Percentiles rank a stretch among this genome's conserved stretches.
phyloP scores from a whole-genome alignment of 371 early-diverging fungal species.

The Syncephalastrum sp. region DNA sequence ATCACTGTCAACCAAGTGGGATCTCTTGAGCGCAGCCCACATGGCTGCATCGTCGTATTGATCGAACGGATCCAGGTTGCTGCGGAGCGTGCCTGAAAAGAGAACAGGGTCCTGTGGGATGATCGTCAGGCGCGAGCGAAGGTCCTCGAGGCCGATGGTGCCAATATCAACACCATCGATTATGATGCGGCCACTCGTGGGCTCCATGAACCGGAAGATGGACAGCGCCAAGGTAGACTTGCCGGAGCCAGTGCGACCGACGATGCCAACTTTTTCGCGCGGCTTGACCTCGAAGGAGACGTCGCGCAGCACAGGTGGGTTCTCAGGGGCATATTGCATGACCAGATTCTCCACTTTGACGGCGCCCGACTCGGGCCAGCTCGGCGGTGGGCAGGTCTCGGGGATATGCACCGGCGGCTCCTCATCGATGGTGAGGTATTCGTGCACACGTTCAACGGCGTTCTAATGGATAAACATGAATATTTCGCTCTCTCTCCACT shows the following conservation, averaged over 20 bases:
- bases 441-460: slow-evolving; percentile 75
- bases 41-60: slow-evolving; percentile 68
- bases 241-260: slow-evolving; percentile 48
- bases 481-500: no score
- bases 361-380: slow-evolving; percentile 75
- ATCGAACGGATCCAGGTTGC: slow-evolving; percentile 77
- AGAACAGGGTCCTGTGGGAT: slow-evolving; percentile 77
- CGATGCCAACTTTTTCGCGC: slow-evolving; percentile 62
- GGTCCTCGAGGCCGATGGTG: slow-evolving; percentile 60
- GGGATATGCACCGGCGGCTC: slow-evolving; percentile 61
- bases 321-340: slow-evolving; percentile 68
- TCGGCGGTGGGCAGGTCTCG: slow-evolving; percentile 45
- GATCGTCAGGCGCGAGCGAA: slow-evolving; percentile 63
- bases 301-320: slow-evolving; percentile 67
- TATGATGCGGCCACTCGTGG: slow-evolving; percentile 54
- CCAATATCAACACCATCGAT: slow-evolving; percentile 75
- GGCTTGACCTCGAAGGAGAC: slow-evolving; percentile 62
- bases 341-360: slow-evolving; percentile 64
- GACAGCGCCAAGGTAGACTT: slow-evolving; percentile 68
- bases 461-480: slow-evolving; percentile 25
- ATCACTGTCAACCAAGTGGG: slow-evolving; percentile 57
- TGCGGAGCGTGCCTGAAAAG: slow-evolving; percentile 77
- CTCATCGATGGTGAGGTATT: slow-evolving; percentile 71
- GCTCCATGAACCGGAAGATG: slow-evolving; percentile 75
- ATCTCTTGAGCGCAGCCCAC: slow-evolving; percentile 70